Evolutionary conservation across 352 stramenopile species (phyloP), one percentile per base, ranked within the genome.

Genomic region (Globisporangium megalacanthum): DNA sequence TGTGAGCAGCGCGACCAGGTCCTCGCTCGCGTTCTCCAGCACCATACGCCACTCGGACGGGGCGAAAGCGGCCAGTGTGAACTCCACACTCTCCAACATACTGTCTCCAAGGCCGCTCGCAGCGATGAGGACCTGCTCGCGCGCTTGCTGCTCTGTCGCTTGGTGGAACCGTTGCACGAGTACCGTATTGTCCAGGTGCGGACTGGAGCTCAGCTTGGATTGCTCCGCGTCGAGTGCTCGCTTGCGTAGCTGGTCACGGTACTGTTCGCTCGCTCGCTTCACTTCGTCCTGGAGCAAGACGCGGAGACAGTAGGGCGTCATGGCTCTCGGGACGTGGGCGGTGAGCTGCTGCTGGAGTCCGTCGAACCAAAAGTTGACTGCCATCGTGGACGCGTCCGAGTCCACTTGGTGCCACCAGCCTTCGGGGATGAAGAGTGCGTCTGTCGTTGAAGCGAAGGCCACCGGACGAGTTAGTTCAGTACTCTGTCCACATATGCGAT

Each of bases 401-500:
- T 88, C 77, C 13, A 94, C 83, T 60, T 90, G 81, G 56, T 94
- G 85, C 85, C 85, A 94, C 85, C 85, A 94, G 6, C 85, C 85
- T 54, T 94, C 85, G 0, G 85, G 85, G 25, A 94, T 92, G 47
- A 82, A 78, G 6, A 94, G 56, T 9, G 81, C 83, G 51, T 83
- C 85, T 90, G 48, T 29, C 25, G 25, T 29, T 29, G 25, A 29
- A 29, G n/a, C n/a, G n/a, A n/a, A n/a, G n/a, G 25, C 25, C 25
- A 29, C 25, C 4, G 25, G 2, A 29, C 25, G 25, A 1, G 25
- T 29, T 29, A 29, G 25, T 29, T 29, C 25, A 29, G 25, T 29
- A 4, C 25, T 29, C 4, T 4, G 2, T 29, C 15, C 39, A 17
- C 15, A 19, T 13, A 46, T 19, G 39, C 8, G 11, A 6, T 20